Percentiles rank a stretch among this genome's conserved stretches.
phyloP scores from a whole-genome alignment of 331 rosid genomes.

The Stylosanthes scabra region DNA sequence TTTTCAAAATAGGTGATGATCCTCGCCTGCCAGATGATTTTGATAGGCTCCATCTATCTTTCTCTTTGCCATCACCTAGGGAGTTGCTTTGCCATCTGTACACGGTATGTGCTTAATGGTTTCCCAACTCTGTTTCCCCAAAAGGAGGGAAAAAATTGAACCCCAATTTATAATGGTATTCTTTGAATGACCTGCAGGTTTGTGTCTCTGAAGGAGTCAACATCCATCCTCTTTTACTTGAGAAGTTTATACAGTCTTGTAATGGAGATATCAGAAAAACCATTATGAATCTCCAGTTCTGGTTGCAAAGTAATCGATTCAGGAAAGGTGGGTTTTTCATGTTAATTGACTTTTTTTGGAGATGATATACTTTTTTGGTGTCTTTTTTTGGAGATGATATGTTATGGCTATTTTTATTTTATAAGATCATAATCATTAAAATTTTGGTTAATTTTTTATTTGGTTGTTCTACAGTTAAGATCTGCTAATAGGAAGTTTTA shows the following conservation, averaged over 20 bases:
- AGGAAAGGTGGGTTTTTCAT: conserved; percentile 56
- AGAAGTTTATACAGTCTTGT: conserved; percentile 68
- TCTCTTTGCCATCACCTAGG: conserved; percentile 65
- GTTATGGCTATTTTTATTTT: background rate
- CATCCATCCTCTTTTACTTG: conserved; percentile 67
- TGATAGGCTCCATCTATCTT: conserved; percentile 57
- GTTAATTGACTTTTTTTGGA: conserved; percentile 16
- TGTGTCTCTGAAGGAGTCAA: conserved; percentile 72
- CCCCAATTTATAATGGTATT: conserved; percentile 25
- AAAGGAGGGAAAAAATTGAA: conserved; percentile 12
- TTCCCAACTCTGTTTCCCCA: conserved; percentile 24
- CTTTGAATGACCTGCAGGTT: conserved; percentile 60
- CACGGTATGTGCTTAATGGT: conserved; percentile 57
- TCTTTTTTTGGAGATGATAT: background rate
- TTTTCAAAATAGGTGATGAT: conserved; percentile 61
- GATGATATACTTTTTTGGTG: background rate
- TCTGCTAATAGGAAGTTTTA: conserved; percentile 15
- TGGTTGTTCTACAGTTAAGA: conserved; percentile 25
- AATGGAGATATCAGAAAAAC: conserved; percentile 83
- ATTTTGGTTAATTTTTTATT: background rate
- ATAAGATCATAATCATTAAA: background rate
- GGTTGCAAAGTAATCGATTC: conserved; percentile 79
- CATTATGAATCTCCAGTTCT: conserved; percentile 89
- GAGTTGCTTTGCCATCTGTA: conserved; percentile 75
- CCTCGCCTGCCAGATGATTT: conserved; percentile 78